Evolutionary conservation across 2,329 filamentous ascomycete species (phyloP), one percentile per base, ranked within the genome.

Genomic region (Nigrospora oryzae): DNA sequence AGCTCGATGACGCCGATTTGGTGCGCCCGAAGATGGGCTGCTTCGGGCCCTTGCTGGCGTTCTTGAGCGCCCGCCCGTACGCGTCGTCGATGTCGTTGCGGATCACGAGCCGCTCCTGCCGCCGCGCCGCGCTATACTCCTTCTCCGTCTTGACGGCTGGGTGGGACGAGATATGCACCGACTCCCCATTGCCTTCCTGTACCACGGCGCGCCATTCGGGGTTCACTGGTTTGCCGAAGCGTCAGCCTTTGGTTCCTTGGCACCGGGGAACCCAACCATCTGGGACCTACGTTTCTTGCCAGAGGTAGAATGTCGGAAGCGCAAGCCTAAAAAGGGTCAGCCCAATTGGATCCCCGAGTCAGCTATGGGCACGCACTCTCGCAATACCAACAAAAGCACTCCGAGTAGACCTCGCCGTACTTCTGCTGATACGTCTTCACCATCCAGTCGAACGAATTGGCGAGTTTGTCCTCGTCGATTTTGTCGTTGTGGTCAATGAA

Each of bases 401-500:
- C 81, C 3, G 75, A 79, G 58, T 88, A 91, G 5, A 83, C 71
- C 43, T 81, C 73, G 23, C 68, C 64, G 49, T 75, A 87, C 16
- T 67, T 64, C 32, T 76, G 75, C 53, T 84, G 75, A 57, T 89
- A 91, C 3, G 63, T 66, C 52, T 80, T 81, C 55, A 71, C 75
- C 0, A 86, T 91, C 74, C 77, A 85, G 56, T 81, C 77, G 56
- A 90, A 90, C 11, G 71, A 70, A 5, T 69, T 68, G 42, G 75
- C 75, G 14, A 91, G 73, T 36, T 69, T 70, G 11, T 66, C 67
- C 54, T 87, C 81, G 38, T 81, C 77, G 19, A 91, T 77, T 62
- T 89, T 89, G 67, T 91, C 86, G 61, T 90, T 82, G 56, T 91
- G 86, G 56, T 89, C 79, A 53, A 89, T 75, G 56, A 87, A 86